Base-by-base conservation (phyloP, 352 stramenopile genomes). In the Pythium aquatile region DNA sequence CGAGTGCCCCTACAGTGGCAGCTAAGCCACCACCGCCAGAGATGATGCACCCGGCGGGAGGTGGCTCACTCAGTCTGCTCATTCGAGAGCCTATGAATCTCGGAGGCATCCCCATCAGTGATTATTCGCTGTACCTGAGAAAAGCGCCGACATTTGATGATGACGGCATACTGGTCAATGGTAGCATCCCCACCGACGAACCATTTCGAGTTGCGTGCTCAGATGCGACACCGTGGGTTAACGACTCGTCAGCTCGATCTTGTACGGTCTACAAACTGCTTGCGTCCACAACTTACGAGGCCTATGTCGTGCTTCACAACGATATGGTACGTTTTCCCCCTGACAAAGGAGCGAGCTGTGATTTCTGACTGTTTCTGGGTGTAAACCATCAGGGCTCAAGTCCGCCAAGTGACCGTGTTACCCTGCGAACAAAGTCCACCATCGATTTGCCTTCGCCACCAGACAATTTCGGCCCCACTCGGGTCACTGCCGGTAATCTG, bases 401-500 rank as follows among this genome's bases (percentile, higher is more conserved):
- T n/a, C 9, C 32, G 16, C 49, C 61, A 10, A 68, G 79, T 49
- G 54, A 66, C 0, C 49, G 33, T 32, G 37, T 55, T 3, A 14
- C 74, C 1, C 73, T 74, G 20, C 44, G 44, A 20, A 88, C 77
- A 1, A 68, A 9, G 14, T 26, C 66, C 7, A 59, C 37, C 6
- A 51, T 87, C 8, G 63, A 69, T 10, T 61, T 88, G 2, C 81
- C 81, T 39, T 85, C 77, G 1, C 2, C 67, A 9, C 81, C 81
- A 26, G 35, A 68, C 0, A 81, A 78, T 39, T 81, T 88, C 17
- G 56, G 47, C 0, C 64, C 74, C 13, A 24, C 60, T 10, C 61
- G 20, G 10, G 44, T 86, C 42, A 87, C 83, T 0, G 78, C 74
- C 14, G 80, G 80, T 6, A 88, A 83, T 28, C 76, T 92, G 9